Evolutionary conservation across 768 basidiomycete genomes (phyloP).

Genomic region (Tulasnella sp.): DNA sequence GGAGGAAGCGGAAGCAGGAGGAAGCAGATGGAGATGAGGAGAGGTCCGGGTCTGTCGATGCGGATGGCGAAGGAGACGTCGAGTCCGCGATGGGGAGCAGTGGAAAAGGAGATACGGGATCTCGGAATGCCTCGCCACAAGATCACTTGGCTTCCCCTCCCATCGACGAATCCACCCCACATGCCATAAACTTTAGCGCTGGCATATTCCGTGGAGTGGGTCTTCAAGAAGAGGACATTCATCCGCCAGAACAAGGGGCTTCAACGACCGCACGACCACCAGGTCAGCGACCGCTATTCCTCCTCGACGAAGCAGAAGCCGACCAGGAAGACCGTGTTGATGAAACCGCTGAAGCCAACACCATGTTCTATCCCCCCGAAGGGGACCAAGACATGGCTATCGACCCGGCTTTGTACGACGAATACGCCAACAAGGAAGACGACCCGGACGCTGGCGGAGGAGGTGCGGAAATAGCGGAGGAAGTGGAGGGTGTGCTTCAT

Average conservation of each 20-base stretch:
- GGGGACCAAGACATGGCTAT: not conserved
- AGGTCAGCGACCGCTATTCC: constrained; percentile 10
- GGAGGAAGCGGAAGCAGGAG: constrained; percentile 16
- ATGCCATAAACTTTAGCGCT: constrained; percentile 1
- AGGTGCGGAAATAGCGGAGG: constrained; percentile 21
- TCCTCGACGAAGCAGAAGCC: constrained; percentile 11
- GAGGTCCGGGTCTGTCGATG: not conserved
- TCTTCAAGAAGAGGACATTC: not conserved
- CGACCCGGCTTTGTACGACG: constrained; percentile 21
- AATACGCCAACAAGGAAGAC: constrained; percentile 28
- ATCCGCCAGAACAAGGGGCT: not conserved
- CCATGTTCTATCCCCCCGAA: not conserved
- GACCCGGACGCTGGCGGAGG: constrained; percentile 27
- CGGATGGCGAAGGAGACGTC: not conserved
- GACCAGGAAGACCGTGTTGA: not conserved
- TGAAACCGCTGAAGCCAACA: constrained; percentile 1
- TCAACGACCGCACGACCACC: not conserved
- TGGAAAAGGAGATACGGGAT: not conserved
- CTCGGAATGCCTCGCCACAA: not conserved
- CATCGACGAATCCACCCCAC: not conserved
- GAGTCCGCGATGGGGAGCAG: not conserved
- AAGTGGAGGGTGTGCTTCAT: constrained; percentile 6
- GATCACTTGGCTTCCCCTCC: not conserved
- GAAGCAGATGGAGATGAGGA: constrained; percentile 17
- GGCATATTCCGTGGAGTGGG: constrained; percentile 14